A percentile compares a stretch with the other conserved stretches of the same genome.
Evolutionary conservation across 2,329 filamentous ascomycete species (phyloP).

Genomic region (Mycosphaerella sp.): DNA sequence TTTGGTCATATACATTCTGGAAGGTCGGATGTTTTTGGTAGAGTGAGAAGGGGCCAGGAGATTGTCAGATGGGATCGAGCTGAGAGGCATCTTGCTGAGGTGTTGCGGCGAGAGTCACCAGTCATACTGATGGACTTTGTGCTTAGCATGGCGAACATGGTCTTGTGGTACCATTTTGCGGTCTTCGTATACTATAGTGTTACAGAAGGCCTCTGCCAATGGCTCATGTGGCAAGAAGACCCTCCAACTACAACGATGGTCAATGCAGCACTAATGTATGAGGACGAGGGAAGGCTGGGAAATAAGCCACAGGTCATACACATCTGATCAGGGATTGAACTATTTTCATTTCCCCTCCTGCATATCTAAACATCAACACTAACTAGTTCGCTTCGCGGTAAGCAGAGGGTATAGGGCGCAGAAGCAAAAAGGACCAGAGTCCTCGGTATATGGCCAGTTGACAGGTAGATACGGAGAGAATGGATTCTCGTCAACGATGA

Average conservation of each 20-base stretch:
- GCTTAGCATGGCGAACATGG: slow-evolving; percentile 34
- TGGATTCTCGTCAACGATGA: background rate
- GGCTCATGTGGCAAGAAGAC: slow-evolving; percentile 49
- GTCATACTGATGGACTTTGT: slow-evolving; percentile 32
- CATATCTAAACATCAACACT: background rate
- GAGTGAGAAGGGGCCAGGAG: slow-evolving; percentile 54
- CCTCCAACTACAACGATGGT: slow-evolving; percentile 46
- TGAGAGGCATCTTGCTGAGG: slow-evolving; percentile 65
- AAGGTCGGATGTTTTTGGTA: slow-evolving; percentile 24
- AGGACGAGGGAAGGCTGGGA: slow-evolving; percentile 45
- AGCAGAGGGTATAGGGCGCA: slow-evolving; percentile 9
- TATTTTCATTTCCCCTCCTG: background rate
- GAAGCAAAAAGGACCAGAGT: slow-evolving; percentile 2
- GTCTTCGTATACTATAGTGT: slow-evolving; percentile 32
- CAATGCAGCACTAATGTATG: slow-evolving; percentile 54
- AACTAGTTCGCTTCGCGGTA: background rate
- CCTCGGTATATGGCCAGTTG: background rate
- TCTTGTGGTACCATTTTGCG: slow-evolving; percentile 50
- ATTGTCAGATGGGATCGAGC: slow-evolving; percentile 67
- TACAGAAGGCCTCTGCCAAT: slow-evolving; percentile 49
- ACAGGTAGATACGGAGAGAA: background rate
- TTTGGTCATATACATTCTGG: slow-evolving; percentile 82
- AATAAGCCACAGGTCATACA: slow-evolving; percentile 41
- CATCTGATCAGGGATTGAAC: slow-evolving; percentile 18
- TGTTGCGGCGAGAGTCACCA: slow-evolving; percentile 41